phyloP scores from a whole-genome alignment of 2,329 filamentous ascomycete genomes.

The Herpotrichia juniperi region DNA sequence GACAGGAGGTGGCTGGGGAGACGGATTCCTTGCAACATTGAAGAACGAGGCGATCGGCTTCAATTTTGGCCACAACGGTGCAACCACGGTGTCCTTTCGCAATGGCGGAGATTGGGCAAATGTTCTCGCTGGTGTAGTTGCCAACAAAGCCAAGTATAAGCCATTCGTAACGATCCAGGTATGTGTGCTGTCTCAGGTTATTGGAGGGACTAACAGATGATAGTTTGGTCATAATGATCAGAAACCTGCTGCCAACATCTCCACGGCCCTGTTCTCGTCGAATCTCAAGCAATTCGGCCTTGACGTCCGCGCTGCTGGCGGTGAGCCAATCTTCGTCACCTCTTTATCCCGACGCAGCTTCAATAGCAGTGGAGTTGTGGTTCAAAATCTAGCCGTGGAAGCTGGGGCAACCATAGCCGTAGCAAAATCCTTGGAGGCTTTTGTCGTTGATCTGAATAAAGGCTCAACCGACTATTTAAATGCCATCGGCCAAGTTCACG shows the following conservation, averaged over 20 bases:
- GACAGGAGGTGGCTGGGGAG: slow-evolving; percentile 57
- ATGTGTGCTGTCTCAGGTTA: too few relatives aligned
- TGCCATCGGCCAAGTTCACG: too few relatives aligned
- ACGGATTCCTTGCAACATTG: slow-evolving; percentile 62
- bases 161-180: slow-evolving; percentile 63
- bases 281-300: neutral
- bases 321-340: neutral
- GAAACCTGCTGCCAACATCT: slow-evolving; percentile 45
- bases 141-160: slow-evolving; percentile 44
- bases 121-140: slow-evolving; percentile 52
- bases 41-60: slow-evolving; percentile 55
- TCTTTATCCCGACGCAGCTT: neutral
- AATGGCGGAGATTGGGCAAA: slow-evolving; percentile 59
- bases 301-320: neutral
- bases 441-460: too few relatives aligned
- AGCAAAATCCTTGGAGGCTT: too few relatives aligned
- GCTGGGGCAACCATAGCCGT: too few relatives aligned
- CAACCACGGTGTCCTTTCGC: slow-evolving; percentile 62
- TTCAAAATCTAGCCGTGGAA: too few relatives aligned
- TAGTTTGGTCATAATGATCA: slow-evolving; percentile 69
- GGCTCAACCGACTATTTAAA: too few relatives aligned
- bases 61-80: slow-evolving; percentile 60
- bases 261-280: neutral
- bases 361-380: too few relatives aligned
- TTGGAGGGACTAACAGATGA: too few relatives aligned